Evolutionary conservation across 805 yeast species (phyloP), one percentile per base, ranked within the genome.

Genomic region (Kodamaea lidongshanica): DNA sequence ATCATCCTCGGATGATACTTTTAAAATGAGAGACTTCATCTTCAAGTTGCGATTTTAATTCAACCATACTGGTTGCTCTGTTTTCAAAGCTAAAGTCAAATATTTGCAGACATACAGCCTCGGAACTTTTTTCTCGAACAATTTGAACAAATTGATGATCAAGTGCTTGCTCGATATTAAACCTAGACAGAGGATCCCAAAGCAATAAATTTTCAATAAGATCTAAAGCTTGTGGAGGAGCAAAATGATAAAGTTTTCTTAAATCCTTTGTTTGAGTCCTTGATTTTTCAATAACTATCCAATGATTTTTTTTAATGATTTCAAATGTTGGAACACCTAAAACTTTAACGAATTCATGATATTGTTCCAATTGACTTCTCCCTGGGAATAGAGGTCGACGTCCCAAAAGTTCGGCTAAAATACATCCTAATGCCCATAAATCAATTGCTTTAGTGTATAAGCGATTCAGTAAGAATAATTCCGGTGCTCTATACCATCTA

Each of bases 401-500:
- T 0, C 86, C 84, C 40, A 81, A 83, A 28, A 88, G 61, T 52
- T 88, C 97, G 2, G 79, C 94, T 37, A 87, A 56, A 7, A 88
- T 86, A 48, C 96, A 88, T 1, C 96, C 97, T 7, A 79, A 74
- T 0, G 96, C 87, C 97, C 97, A 88, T 64, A 88, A 65, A 52
- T 88, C 97, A 27, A 88, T 80, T 14, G 69, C 53, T 33, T 80
- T 80, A 3, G 76, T 69, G 48, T 85, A 85, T 11, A 43, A 46
- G 30, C 65, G 68, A 34, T 70, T 65, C 7, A 82, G 69, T 19
- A 87, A 54, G 25, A 88, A 72, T 27, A 88, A 64, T 47, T 88
- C 97, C 0, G 97, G 97, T 0, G 96, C 96, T 25, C 97, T 65
- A 48, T 88, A 88, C 95, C 96, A 88, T 35, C 96, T 61, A 0